Percentiles rank a stretch among this genome's conserved stretches.
Evolutionary conservation across 2,329 filamentous ascomycete genomes (phyloP).

Genomic region (Torrubiella hemipterigena): DNA sequence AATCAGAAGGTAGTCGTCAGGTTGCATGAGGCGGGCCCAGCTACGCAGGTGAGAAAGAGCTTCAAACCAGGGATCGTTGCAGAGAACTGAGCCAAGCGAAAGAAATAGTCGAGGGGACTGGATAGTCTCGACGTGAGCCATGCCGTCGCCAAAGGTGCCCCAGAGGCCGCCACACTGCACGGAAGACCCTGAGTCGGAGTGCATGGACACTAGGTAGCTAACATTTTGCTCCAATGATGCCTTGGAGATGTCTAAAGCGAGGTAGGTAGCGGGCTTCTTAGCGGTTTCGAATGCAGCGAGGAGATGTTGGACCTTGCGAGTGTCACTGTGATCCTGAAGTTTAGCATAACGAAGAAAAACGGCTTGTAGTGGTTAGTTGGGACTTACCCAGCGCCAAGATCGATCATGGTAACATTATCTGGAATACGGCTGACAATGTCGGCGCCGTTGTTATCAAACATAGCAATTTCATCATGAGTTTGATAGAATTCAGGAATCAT

Average conservation of each 20-base stretch:
- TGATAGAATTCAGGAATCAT: conserved; percentile 27
- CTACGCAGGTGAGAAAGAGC: conserved; percentile 21
- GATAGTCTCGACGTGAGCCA: conserved; percentile 17
- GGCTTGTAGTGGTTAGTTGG: conserved; percentile 1
- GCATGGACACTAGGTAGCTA: conserved; percentile 16
- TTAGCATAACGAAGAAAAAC: conserved; percentile 8
- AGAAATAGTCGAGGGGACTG: conserved; percentile 22
- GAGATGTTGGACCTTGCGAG: conserved; percentile 25
- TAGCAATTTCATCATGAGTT: conserved; percentile 24
- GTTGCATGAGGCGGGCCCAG: conserved; percentile 23
- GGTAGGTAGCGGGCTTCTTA: conserved; percentile 18
- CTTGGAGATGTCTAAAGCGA: conserved; percentile 27
- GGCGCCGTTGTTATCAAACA: conserved; percentile 22
- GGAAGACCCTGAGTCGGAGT: conserved; percentile 12
- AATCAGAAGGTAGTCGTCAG: conserved; percentile 22
- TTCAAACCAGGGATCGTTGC: conserved; percentile 25
- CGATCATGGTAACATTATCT: conserved; percentile 21
- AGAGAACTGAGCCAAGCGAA: conserved; percentile 28
- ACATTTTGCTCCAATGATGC: conserved; percentile 22
- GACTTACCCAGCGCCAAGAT: conserved; percentile 29
- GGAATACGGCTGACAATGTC: conserved; percentile 19
- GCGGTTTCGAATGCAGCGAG: conserved; percentile 21
- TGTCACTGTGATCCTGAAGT: conserved; percentile 19
- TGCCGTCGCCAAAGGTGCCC: conserved; percentile 25
- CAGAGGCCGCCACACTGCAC: conserved; percentile 25